These are phyloP conservation scores for Torulaspora franciscae DNA, from an alignment of 805 yeast species.

Conservation along the genomic window DNA sequence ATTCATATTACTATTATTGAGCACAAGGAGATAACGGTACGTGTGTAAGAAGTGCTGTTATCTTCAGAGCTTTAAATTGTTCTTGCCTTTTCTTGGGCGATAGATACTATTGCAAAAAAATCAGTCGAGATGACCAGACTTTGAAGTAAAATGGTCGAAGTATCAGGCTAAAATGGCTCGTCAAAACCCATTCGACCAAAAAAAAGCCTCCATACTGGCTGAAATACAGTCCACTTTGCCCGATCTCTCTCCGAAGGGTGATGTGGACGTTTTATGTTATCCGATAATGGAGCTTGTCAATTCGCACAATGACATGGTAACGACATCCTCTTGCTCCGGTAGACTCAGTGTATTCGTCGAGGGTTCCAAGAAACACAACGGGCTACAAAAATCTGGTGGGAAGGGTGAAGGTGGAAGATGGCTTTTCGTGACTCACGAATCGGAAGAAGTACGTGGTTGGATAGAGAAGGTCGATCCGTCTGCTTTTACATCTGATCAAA, in stretches of 20 bases:
- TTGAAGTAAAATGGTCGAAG: not conserved
- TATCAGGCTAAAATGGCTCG: constrained; percentile 9
- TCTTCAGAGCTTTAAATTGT: too few species aligned
- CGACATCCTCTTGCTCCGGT: constrained; percentile 87
- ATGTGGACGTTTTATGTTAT: constrained; percentile 67
- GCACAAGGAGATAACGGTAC: too few species aligned
- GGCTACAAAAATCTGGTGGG: constrained; percentile 54
- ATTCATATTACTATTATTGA: too few species aligned
- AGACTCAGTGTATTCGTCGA: constrained; percentile 78
- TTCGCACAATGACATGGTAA: constrained; percentile 59
- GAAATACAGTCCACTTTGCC: constrained; percentile 46
- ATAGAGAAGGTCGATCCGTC: constrained; percentile 27
- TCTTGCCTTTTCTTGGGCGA: too few species aligned
- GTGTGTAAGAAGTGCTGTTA: too few species aligned
- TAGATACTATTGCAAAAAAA: not conserved
- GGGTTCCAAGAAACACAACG: constrained; percentile 47
- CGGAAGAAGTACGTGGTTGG: constrained; percentile 47
- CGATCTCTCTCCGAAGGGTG: constrained; percentile 83
- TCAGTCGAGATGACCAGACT: not conserved
- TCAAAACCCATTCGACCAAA: constrained; percentile 60
- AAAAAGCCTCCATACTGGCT: constrained; percentile 49
- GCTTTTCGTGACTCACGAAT: constrained; percentile 74
- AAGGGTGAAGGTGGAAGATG: constrained; percentile 84
- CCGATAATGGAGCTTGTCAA: constrained; percentile 72
- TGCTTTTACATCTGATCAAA: constrained; percentile 23